Conservation (phyloP, 148 eudicot species). For the Silene conica region DNA sequence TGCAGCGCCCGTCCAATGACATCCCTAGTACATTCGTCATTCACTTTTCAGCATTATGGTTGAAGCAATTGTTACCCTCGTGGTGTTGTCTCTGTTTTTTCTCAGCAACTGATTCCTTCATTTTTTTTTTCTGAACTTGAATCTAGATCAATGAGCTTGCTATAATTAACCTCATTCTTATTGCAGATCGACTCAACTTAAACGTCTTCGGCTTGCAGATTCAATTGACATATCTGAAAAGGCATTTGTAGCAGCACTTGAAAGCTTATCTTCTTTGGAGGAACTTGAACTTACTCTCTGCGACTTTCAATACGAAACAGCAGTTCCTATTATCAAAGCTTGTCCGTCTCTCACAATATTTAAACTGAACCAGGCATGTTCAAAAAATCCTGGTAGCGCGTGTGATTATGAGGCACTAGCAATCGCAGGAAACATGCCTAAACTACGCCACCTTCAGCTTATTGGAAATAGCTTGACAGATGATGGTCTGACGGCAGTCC, state of each 20-base stretch:
- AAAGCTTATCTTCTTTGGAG: constrained; percentile 45
- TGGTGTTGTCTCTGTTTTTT: too few species aligned
- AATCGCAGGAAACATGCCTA: constrained; percentile 48
- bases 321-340: constrained; percentile 31
- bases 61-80: too few species aligned
- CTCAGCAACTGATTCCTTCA: too few species aligned
- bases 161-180: too few species aligned
- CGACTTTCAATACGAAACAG: constrained; percentile 15
- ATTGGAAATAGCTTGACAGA: constrained; percentile 52
- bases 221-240: constrained; percentile 34
- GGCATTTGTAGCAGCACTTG: constrained; percentile 37
- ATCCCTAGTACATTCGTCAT: too few species aligned
- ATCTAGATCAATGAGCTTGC: too few species aligned
- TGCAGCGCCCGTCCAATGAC: too few species aligned
- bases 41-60: too few species aligned
- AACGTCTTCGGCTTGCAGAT: constrained; percentile 44
- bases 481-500: constrained; percentile 46
- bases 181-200: constrained; percentile 54
- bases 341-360: constrained; percentile 54
- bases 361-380: constrained; percentile 29
- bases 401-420: constrained; percentile 40
- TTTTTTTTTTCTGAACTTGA: too few species aligned
- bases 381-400: constrained; percentile 1
- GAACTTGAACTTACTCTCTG: constrained; percentile 46
- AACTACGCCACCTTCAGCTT: constrained; percentile 44